These are phyloP conservation scores for Epichloe scottii DNA, from an alignment of 2,329 filamentous ascomycete species.

Conservation along the genomic window DNA sequence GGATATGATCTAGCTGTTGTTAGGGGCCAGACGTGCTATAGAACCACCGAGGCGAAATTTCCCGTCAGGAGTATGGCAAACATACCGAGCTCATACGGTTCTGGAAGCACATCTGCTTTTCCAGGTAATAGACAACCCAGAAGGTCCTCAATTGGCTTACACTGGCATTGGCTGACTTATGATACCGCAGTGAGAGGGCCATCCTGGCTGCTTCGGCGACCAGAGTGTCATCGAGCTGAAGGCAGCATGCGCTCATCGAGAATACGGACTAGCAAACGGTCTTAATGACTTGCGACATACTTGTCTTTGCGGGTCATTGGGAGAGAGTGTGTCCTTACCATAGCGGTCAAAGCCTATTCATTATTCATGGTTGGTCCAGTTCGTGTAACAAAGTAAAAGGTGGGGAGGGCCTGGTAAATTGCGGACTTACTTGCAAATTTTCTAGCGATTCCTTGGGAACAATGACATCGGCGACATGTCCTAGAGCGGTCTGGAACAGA, in stretches of 20 bases:
- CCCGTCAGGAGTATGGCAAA: background rate
- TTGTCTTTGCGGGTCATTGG: no score
- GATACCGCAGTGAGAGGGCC: conserved; percentile 18
- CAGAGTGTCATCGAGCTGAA: conserved; percentile 21
- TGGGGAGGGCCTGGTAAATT: no score
- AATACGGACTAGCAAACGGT: conserved; percentile 21
- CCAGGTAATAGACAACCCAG: conserved; percentile 27
- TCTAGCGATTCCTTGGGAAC: conserved; percentile 1
- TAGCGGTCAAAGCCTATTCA: conserved; percentile 4
- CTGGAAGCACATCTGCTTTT: conserved; percentile 23
- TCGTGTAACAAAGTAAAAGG: no score
- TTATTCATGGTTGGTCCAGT: background rate
- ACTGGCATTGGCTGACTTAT: conserved; percentile 11
- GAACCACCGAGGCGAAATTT: background rate
- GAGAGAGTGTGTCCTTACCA: conserved; percentile 1
- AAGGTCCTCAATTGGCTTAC: conserved; percentile 17
- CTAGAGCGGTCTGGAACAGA: conserved; percentile 11
- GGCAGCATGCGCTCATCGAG: conserved; percentile 19
- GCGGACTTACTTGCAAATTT: conserved; percentile 2
- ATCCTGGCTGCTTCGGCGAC: conserved; percentile 22
- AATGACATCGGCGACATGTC: conserved; percentile 9
- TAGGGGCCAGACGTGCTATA: background rate
- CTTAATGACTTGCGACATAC: background rate
- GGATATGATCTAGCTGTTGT: conserved; percentile 16
- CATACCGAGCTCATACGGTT: conserved; percentile 20